Percentiles rank a stretch among this genome's conserved stretches.
Conservation (phyloP, 495 filamentous ascomycete species). For the Xylaria sp. region DNA sequence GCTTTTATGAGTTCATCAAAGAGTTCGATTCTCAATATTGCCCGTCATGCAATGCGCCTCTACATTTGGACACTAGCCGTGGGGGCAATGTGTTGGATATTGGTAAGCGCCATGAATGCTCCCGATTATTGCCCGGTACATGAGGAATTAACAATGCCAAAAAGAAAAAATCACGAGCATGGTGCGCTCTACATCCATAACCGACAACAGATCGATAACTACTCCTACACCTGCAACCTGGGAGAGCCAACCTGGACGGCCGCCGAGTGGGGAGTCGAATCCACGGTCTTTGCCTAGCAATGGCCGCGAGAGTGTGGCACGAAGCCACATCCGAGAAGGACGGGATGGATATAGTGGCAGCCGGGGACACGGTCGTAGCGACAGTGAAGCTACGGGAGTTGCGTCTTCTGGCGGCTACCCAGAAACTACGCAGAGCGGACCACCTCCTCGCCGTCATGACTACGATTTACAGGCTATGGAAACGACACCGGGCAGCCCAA, state of each 20-base stretch:
- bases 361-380: constrained; percentile 73
- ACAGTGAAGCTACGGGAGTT: constrained; percentile 71
- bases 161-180: constrained; percentile 95
- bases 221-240: constrained; percentile 56
- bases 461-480: constrained; percentile 98
- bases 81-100: constrained; percentile 95
- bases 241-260: constrained; percentile 56
- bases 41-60: constrained; percentile 90
- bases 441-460: constrained; percentile 77
- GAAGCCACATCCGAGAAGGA: constrained; percentile 59
- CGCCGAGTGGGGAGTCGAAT: constrained; percentile 58
- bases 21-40: constrained; percentile 96
- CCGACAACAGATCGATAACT: constrained; percentile 63
- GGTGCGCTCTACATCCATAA: constrained; percentile 81
- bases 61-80: constrained; percentile 92
- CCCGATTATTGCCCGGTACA: constrained; percentile 25
- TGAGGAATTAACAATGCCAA: constrained; percentile 31
- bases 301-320: constrained; percentile 40
- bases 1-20: constrained; percentile 98
- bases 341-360: constrained; percentile 68
- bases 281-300: constrained; percentile 44
- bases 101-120: constrained; percentile 62
- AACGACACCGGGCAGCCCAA: constrained; percentile 77
- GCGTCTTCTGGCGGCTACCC: constrained; percentile 79
- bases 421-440: constrained; percentile 65